These are phyloP conservation scores for Pythium volutum DNA, from an alignment of 352 stramenopile genomes.

Conservation along the genomic window DNA sequence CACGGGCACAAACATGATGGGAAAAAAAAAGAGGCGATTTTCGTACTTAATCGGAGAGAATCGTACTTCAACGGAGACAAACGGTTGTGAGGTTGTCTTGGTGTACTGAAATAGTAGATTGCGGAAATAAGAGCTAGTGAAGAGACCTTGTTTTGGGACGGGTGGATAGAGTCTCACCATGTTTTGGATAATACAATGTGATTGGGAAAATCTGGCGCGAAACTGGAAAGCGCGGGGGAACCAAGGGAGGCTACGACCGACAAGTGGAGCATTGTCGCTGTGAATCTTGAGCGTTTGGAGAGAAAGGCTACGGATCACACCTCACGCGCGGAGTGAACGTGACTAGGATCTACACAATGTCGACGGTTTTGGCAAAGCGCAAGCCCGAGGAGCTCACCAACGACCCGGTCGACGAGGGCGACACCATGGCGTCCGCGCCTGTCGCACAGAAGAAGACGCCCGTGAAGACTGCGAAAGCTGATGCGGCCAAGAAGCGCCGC, in stretches of 20 bases:
- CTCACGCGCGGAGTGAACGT: background rate
- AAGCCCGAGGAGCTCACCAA: background rate
- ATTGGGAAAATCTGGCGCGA: slow-evolving; percentile 14
- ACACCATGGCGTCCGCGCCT: background rate
- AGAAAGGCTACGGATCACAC: background rate
- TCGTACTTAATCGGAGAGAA: background rate
- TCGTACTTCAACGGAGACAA: background rate
- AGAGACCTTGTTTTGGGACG: no score
- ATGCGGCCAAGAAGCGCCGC: slow-evolving; percentile 7
- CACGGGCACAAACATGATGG: background rate
- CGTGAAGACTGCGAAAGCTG: slow-evolving; percentile 1
- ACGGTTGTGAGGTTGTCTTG: background rate
- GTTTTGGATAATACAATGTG: background rate
- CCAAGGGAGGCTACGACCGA: background rate
- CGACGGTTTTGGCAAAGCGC: background rate
- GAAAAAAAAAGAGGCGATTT: background rate
- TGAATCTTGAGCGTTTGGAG: no score
- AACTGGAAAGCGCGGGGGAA: slow-evolving; percentile 10
- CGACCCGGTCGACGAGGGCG: background rate
- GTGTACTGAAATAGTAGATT: background rate
- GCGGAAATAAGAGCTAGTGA: no score
- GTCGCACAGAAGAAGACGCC: background rate
- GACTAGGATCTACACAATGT: background rate
- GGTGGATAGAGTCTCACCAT: background rate
- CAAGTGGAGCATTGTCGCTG: no score